Base-by-base conservation (phyloP, 129 eudicot genomes). In the Artemisia tridentata region DNA sequence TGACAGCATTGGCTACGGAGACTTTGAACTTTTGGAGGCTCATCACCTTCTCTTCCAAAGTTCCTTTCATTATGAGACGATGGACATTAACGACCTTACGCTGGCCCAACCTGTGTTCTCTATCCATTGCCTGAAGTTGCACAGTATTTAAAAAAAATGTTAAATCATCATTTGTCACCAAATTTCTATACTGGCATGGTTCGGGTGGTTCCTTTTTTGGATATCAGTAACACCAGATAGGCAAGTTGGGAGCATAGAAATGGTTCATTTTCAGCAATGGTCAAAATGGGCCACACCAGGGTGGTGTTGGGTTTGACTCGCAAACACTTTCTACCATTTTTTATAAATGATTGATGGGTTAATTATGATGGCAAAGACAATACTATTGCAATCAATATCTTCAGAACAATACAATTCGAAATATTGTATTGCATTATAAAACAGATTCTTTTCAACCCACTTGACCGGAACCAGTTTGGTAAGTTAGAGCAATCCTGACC, bases 101-200 rank as follows among this genome's bases (percentile, higher is more conserved):
- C 79, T 95, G 99, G 25, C 99, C 99, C 69, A 95, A 84, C 63
- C 99, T 90, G 79, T 95, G 99, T 71, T 97, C 99, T 84, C 99
- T 88, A 73, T 95, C 97, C 97, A 95, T 95, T 78, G 99, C 99
- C 99, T 91, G 63, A 49, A 58, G 69, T 49, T 23, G 68, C 53
- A 67, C 45, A 38, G 45, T 38, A 38, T 46, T 34, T 38, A 57
- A 57, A 17, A 58, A 13, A 13, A 8, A 55, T 38, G 48, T 47
- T 38, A 65, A 66, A 55, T 23, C 15, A 11, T 9, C 60, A 67
- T 66, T 31, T 25, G 7, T 38, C 12, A 7, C 55, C 21, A 67
- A 43, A 65, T 23, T 19, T 23, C 31, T 0, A 4, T 49, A 18
- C 12, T 38, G n/a, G 34, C 15, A 7, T 70, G 54, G 41, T 29